Evolutionary conservation across 305 asterid species (phyloP).

Genomic region (Fraxinus dipetala): DNA sequence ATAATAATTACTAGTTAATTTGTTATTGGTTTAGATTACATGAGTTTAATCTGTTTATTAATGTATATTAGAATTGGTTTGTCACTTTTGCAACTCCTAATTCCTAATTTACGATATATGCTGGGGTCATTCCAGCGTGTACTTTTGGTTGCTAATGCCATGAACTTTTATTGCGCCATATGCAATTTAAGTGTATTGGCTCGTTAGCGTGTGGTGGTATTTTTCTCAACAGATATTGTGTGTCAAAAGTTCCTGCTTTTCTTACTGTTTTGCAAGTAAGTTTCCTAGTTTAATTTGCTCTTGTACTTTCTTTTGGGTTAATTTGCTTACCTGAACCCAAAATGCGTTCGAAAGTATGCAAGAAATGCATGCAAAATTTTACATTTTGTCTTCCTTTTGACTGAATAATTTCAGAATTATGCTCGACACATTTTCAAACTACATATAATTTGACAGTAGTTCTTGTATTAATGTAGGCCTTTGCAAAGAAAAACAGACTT

Average conservation of each 20-base stretch:
- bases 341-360: not conserved
- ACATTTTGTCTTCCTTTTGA: not conserved
- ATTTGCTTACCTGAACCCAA: not conserved
- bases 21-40: not conserved
- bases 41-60: not conserved
- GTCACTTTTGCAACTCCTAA: not conserved
- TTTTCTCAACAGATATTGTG: not conserved
- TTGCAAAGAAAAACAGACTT: conserved; percentile 80
- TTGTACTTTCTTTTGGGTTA: not conserved
- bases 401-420: not conserved
- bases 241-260: not conserved
- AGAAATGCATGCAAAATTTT: not conserved
- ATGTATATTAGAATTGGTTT: not conserved
- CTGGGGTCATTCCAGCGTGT: not conserved
- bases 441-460: not conserved
- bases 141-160: not conserved
- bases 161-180: not conserved
- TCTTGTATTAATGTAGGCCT: conserved; percentile 45
- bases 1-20: too few relatives aligned
- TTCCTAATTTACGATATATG: not conserved
- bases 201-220: not conserved
- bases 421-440: not conserved
- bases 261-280: not conserved
- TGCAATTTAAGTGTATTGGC: not conserved
- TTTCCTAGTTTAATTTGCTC: not conserved